Evolutionary conservation across 495 filamentous ascomycete species (phyloP).

Genomic region (Aspergillus avenaceus): DNA sequence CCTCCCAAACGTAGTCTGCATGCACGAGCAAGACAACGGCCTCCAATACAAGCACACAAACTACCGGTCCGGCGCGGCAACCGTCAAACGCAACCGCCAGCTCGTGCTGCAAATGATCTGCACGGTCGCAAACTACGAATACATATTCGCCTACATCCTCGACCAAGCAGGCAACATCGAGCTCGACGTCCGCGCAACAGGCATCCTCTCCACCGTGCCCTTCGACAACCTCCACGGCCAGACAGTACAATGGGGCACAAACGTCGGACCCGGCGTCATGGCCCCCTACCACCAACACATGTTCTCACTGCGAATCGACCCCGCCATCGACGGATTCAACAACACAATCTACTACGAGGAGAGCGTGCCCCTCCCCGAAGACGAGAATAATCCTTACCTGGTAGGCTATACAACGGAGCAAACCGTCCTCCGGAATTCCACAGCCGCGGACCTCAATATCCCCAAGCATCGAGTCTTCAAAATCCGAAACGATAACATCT

Average conservation of each 20-base stretch:
- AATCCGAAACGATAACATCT: slow-evolving; percentile 65
- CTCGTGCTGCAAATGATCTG: slow-evolving; percentile 71
- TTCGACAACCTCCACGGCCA: slow-evolving; percentile 56
- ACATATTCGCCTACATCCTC: slow-evolving; percentile 80
- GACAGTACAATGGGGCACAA: slow-evolving; percentile 72
- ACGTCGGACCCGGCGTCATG: slow-evolving; percentile 82
- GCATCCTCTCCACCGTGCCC: slow-evolving; percentile 79
- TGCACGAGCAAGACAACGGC: slow-evolving; percentile 66
- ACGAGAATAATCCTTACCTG: slow-evolving; percentile 73
- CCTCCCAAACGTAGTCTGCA: slow-evolving; percentile 56
- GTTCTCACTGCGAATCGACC: slow-evolving; percentile 84
- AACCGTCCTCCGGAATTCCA: slow-evolving; percentile 55
- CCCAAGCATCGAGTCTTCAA: slow-evolving; percentile 70
- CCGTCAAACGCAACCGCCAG: slow-evolving; percentile 56
- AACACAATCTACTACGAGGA: slow-evolving; percentile 72
- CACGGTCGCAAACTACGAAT: slow-evolving; percentile 80
- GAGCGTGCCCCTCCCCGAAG: slow-evolving; percentile 66
- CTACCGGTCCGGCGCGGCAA: slow-evolving; percentile 57
- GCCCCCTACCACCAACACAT: slow-evolving; percentile 83
- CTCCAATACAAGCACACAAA: slow-evolving; percentile 67
- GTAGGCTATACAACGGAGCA: slow-evolving; percentile 68
- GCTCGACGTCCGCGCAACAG: slow-evolving; percentile 81
- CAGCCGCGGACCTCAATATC: slow-evolving; percentile 60
- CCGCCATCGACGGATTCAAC: slow-evolving; percentile 68
- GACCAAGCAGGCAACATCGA: slow-evolving; percentile 77